Evolutionary conservation across 305 asterid genomes (phyloP).

Genomic region (Fraxinus albicans): DNA sequence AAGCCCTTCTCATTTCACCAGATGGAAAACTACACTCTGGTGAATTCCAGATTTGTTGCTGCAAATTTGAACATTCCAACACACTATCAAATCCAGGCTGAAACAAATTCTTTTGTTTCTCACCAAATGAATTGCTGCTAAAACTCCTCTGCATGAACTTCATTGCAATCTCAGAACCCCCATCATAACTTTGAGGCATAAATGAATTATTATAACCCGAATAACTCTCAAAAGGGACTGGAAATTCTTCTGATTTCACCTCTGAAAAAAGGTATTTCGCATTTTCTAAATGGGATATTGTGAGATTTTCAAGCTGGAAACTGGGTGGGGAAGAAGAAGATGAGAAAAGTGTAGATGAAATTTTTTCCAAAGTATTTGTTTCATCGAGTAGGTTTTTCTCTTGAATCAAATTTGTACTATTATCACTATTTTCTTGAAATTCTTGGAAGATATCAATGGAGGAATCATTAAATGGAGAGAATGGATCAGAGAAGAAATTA

Average conservation of each 20-base stretch:
- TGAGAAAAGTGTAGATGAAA: conserved; percentile 38
- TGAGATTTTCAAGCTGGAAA: conserved; percentile 49
- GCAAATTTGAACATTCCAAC: conserved; percentile 44
- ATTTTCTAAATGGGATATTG: conserved; percentile 37
- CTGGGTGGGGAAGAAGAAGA: conserved; percentile 56
- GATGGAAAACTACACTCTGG: conserved; percentile 26
- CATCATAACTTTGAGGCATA: conserved; percentile 30
- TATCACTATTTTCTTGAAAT: conserved; percentile 20
- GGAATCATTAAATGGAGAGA: conserved; percentile 49
- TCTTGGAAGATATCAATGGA: conserved; percentile 33
- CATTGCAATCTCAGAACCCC: conserved; percentile 33
- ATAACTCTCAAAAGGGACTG: conserved; percentile 26
- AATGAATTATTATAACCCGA: conserved; percentile 21
- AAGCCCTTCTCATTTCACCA: conserved; percentile 67
- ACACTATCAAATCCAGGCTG: conserved; percentile 33
- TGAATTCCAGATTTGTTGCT: conserved; percentile 27
- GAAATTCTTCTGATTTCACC: conserved; percentile 58
- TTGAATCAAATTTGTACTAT: conserved; percentile 14
- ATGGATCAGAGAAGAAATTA: conserved; percentile 55
- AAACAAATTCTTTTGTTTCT: conserved; percentile 31
- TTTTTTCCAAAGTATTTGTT: conserved; percentile 32
- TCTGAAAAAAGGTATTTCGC: conserved; percentile 34
- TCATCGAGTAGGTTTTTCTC: conserved; percentile 32
- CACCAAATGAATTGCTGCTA: conserved; percentile 45
- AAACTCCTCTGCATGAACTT: conserved; percentile 75